Percentiles rank a stretch among this genome's conserved stretches.
Evolutionary conservation across 2,329 filamentous ascomycete genomes (phyloP).

Genomic region (Pestalotiopsis sp.): DNA sequence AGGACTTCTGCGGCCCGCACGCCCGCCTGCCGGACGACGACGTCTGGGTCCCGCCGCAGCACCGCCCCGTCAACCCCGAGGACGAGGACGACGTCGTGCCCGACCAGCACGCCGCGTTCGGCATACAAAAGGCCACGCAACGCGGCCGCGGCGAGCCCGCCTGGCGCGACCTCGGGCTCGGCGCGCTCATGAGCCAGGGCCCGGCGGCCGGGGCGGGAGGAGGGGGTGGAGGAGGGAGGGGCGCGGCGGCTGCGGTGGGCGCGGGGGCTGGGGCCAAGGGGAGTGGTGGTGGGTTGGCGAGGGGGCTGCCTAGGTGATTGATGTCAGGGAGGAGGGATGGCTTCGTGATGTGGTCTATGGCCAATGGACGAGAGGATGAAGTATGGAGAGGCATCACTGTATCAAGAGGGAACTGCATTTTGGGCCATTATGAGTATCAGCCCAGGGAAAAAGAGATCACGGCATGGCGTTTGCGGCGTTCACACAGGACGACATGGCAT

Average conservation of each 20-base stretch:
- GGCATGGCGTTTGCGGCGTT: background rate
- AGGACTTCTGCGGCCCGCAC: slow-evolving; percentile 66
- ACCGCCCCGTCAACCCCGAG: slow-evolving; percentile 83
- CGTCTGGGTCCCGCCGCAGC: slow-evolving; percentile 77
- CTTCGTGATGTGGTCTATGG: background rate
- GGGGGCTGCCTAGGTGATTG: slow-evolving; percentile 37
- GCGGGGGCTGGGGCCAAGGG: slow-evolving; percentile 11
- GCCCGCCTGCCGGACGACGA: slow-evolving; percentile 75
- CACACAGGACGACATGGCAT: background rate
- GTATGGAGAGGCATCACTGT: background rate
- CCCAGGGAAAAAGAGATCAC: background rate
- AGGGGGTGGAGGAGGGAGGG: background rate
- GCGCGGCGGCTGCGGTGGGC: background rate
- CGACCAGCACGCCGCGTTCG: slow-evolving; percentile 86
- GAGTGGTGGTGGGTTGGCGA: slow-evolving; percentile 15
- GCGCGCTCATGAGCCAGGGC: slow-evolving; percentile 68
- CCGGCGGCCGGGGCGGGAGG: slow-evolving; percentile 32
- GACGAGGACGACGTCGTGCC: slow-evolving; percentile 89
- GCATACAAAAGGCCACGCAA: slow-evolving; percentile 80
- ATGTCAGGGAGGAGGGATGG: background rate
- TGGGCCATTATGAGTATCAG: background rate
- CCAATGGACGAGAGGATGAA: background rate
- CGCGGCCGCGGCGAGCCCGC: slow-evolving; percentile 65
- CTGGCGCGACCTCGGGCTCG: slow-evolving; percentile 80
- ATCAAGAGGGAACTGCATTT: background rate